phyloP scores from a whole-genome alignment of 257 asterid genomes.

The Ilex aquifolium region DNA sequence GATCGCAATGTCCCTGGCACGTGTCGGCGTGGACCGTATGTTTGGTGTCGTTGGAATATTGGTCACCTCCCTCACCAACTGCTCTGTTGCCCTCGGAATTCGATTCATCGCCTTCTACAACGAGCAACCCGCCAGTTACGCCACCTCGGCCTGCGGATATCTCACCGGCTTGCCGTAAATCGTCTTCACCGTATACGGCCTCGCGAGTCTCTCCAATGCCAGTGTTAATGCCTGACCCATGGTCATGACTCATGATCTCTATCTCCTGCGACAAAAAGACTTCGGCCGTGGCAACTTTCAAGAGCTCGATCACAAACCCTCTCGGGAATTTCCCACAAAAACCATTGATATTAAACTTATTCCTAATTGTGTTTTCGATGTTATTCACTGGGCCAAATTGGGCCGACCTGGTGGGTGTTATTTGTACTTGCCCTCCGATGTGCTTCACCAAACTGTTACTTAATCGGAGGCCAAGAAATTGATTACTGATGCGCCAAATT shows the following conservation, averaged over 20 bases:
- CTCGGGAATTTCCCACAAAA: slow-evolving; percentile 60
- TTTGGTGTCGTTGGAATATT: slow-evolving; percentile 93
- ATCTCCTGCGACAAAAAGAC: slow-evolving; percentile 83
- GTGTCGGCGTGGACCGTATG: slow-evolving; percentile 62
- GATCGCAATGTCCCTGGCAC: slow-evolving; percentile 70
- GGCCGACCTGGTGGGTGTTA: slow-evolving; percentile 90
- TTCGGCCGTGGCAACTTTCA: slow-evolving; percentile 79
- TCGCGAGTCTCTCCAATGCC: slow-evolving; percentile 94
- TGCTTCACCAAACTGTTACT: slow-evolving; percentile 56
- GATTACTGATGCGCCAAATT: slow-evolving; percentile 41
- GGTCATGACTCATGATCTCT: slow-evolving; percentile 70
- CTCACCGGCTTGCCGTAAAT: slow-evolving; percentile 78
- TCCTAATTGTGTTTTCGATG: slow-evolving; percentile 59
- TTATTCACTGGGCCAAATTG: slow-evolving; percentile 44
- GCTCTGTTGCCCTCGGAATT: slow-evolving; percentile 66
- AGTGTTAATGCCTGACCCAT: slow-evolving; percentile 74
- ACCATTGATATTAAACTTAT: slow-evolving; percentile 56
- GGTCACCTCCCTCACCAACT: slow-evolving; percentile 73
- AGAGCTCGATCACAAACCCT: slow-evolving; percentile 85
- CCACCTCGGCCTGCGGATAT: slow-evolving; percentile 91
- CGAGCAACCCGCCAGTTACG: slow-evolving; percentile 96
- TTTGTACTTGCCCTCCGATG: slow-evolving; percentile 73
- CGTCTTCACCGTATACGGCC: slow-evolving; percentile 80
- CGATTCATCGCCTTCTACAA: slow-evolving; percentile 91
- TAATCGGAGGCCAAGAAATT: slow-evolving; percentile 54